A percentile compares a stretch with the other conserved stretches of the same genome.
Evolutionary conservation across 1,139 yeast genomes (phyloP).

Genomic region (Magnusiomyces magnusii): DNA sequence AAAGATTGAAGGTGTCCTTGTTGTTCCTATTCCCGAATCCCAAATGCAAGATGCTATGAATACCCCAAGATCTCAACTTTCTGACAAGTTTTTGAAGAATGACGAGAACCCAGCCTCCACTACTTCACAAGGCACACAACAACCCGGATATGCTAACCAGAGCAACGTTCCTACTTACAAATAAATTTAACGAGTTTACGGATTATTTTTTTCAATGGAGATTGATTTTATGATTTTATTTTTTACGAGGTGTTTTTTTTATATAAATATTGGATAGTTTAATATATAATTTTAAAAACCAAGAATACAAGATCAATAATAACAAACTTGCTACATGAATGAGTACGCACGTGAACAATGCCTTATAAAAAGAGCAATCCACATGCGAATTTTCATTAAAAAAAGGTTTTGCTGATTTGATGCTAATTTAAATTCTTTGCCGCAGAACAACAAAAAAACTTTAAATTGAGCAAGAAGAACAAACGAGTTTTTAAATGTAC

Average conservation of each 20-base stretch:
- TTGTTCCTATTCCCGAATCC: slow-evolving; percentile 10
- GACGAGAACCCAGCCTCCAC: background rate
- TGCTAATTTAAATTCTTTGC: too few relatives aligned
- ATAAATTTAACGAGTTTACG: background rate
- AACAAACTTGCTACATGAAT: too few relatives aligned
- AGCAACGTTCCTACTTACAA: background rate
- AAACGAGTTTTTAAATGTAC: too few relatives aligned
- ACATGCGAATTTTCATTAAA: too few relatives aligned
- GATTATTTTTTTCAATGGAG: background rate
- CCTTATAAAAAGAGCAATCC: too few relatives aligned
- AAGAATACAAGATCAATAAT: too few relatives aligned
- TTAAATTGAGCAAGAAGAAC: too few relatives aligned
- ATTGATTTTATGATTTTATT: too few relatives aligned
- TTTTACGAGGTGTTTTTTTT: background rate
- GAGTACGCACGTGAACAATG: too few relatives aligned
- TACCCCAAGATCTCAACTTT: slow-evolving; percentile 16
- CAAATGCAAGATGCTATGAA: slow-evolving; percentile 7
- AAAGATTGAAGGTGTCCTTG: slow-evolving; percentile 12
- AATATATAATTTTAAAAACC: too few relatives aligned
- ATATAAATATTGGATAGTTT: background rate
- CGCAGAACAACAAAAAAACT: too few relatives aligned
- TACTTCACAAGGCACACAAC: background rate
- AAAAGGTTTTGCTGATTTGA: too few relatives aligned
- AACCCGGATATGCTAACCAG: background rate
- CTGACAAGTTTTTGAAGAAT: slow-evolving; percentile 33